These are phyloP conservation scores for Daldinia caldariorum DNA, from an alignment of 495 filamentous ascomycete species.

Conservation along the genomic window DNA sequence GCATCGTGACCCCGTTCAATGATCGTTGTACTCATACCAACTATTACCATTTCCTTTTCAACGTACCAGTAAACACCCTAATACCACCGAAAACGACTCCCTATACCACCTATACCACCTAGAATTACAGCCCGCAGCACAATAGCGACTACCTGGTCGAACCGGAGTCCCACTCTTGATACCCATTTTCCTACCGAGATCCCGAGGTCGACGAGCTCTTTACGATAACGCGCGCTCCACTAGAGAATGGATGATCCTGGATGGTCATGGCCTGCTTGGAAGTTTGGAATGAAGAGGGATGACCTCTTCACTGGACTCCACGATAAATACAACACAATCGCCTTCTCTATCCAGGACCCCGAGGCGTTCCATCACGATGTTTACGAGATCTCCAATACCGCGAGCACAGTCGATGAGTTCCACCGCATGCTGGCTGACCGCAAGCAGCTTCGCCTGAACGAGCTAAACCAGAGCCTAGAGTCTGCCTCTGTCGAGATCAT, in stretches of 20 bases:
- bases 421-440: conserved; percentile 56
- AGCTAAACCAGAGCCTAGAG: conserved; percentile 59
- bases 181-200: conserved; percentile 16
- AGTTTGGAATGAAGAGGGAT: conserved; percentile 55
- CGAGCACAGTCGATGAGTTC: conserved; percentile 56
- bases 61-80: conserved; percentile 44
- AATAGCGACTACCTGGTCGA: conserved; percentile 4
- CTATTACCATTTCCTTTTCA: conserved; percentile 25
- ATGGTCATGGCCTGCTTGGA: conserved; percentile 61
- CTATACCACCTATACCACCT: conserved; percentile 10
- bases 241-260: conserved; percentile 59
- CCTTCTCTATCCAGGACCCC: conserved; percentile 48
- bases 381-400: conserved; percentile 56
- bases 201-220: conserved; percentile 16
- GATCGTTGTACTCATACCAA: conserved; percentile 29
- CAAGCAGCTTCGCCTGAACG: conserved; percentile 57
- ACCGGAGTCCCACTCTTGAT: conserved; percentile 6
- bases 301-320: conserved; percentile 50
- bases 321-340: conserved; percentile 49
- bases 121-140: conserved; percentile 11
- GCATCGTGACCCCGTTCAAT: conserved; percentile 25
- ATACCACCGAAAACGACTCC: conserved; percentile 24
- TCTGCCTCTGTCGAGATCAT: conserved; percentile 63
- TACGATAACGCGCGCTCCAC: conserved; percentile 11
- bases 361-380: conserved; percentile 50